phyloP scores from a whole-genome alignment of 225 moss, liverwort and hornwort genomes.

The Marchantia polymorpha region DNA sequence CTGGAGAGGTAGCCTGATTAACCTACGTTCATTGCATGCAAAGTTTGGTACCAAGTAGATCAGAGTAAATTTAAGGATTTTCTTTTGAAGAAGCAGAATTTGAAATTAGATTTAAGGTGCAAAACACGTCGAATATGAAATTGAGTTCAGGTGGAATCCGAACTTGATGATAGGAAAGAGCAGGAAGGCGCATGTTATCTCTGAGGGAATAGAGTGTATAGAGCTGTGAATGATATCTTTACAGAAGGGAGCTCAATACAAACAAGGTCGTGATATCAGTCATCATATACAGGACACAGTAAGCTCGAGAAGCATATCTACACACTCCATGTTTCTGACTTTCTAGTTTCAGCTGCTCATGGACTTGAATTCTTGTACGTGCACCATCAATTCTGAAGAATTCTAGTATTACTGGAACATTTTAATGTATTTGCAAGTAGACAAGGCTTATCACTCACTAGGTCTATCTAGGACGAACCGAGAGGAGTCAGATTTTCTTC shows the following conservation, averaged over 20 bases:
- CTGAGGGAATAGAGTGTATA: constrained; percentile 45
- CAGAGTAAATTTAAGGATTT: constrained; percentile 9
- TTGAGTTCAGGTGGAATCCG: constrained; percentile 42
- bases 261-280: constrained; percentile 52
- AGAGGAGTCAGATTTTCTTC: too few species aligned
- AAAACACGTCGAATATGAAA: too few species aligned
- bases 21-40: too few species aligned
- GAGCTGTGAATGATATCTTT: constrained; percentile 34
- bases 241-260: constrained; percentile 34
- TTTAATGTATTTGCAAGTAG: too few species aligned
- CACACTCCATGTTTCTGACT: too few species aligned
- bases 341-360: too few species aligned
- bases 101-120: neutral
- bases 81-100: too few species aligned
- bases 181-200: constrained; percentile 38
- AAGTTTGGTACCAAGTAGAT: constrained; percentile 14
- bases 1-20: constrained; percentile 13
- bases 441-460: too few species aligned
- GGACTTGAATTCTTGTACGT: too few species aligned
- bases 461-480: too few species aligned
- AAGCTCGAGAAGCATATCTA: neutral
- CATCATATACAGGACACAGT: constrained; percentile 40
- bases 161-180: constrained; percentile 32
- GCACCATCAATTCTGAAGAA: too few species aligned
- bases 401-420: too few species aligned